Conservation (phyloP, 2,329 filamentous ascomycete genomes). For the Sporothrix curviconia region DNA sequence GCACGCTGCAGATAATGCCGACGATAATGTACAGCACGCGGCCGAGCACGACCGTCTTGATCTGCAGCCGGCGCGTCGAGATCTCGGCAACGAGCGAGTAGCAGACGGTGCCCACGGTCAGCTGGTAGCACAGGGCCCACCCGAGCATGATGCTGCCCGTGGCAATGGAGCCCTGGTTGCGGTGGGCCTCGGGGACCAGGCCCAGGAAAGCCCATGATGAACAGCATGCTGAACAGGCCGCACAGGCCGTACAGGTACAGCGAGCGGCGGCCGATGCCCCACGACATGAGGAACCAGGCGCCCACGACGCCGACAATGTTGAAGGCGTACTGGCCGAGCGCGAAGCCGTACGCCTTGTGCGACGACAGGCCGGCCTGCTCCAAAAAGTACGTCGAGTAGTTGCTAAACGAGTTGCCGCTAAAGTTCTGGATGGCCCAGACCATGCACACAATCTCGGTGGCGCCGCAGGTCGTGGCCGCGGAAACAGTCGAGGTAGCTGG, state of each 20-base stretch:
- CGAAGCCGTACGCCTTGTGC: constrained; percentile 49
- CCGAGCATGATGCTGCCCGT: constrained; percentile 80
- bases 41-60: constrained; percentile 62
- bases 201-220: constrained; percentile 81
- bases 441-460: constrained; percentile 64
- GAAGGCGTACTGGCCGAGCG: constrained; percentile 60
- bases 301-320: constrained; percentile 78
- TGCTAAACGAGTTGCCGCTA: constrained; percentile 57
- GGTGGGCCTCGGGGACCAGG: constrained; percentile 57
- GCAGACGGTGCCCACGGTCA: constrained; percentile 81
- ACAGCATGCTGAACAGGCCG: constrained; percentile 66
- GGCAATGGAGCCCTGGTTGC: constrained; percentile 58
- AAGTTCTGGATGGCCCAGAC: constrained; percentile 59
- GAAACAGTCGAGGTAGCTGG: constrained; percentile 78
- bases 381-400: constrained; percentile 59
- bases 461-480: constrained; percentile 69
- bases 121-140: constrained; percentile 78
- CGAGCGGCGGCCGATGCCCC: constrained; percentile 66
- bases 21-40: constrained; percentile 55
- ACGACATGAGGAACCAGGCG: constrained; percentile 72
- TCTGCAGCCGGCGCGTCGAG: constrained; percentile 73
- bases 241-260: constrained; percentile 72
- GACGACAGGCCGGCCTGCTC: constrained; percentile 51
- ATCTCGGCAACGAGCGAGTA: constrained; percentile 85
- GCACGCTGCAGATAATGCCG: constrained; percentile 70